phyloP scores from a whole-genome alignment of 352 stramenopile genomes.

The Globisporangium emineosum region DNA sequence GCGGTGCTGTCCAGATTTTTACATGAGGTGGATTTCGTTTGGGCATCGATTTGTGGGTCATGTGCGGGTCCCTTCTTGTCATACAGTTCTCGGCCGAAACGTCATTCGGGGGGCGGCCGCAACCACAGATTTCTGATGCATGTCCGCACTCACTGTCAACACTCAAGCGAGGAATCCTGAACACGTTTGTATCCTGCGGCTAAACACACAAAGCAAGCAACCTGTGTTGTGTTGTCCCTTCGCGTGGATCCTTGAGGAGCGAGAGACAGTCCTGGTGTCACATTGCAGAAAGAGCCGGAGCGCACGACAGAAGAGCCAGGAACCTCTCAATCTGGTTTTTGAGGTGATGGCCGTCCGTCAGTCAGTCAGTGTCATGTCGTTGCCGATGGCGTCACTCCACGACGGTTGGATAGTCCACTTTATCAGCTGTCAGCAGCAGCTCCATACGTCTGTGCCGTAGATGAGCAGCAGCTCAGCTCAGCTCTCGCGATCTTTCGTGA shows the following conservation, averaged over 20 bases:
- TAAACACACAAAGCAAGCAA: not conserved
- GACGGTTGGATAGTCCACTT: not conserved
- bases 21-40: too few relatives aligned
- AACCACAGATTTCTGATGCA: too few relatives aligned
- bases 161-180: too few relatives aligned
- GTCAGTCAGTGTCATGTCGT: too few relatives aligned
- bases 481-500: not conserved
- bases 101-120: too few relatives aligned
- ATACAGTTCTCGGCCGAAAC: too few relatives aligned
- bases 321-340: too few relatives aligned
- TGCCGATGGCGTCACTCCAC: not conserved
- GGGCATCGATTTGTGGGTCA: too few relatives aligned
- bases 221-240: not conserved
- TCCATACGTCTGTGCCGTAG: not conserved
- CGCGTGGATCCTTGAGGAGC: not conserved
- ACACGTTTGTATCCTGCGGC: not conserved
- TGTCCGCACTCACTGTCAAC: too few relatives aligned
- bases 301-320: not conserved
- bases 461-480: not conserved
- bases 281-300: constrained; percentile 1
- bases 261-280: not conserved
- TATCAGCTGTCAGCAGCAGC: not conserved
- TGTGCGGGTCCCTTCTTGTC: too few relatives aligned
- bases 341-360: too few relatives aligned
- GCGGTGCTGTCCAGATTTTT: too few relatives aligned